Evolutionary conservation across 371 early-diverging fungal genomes (phyloP), one percentile per base, ranked within the genome.

Genomic region (Blakeslea trispora): DNA sequence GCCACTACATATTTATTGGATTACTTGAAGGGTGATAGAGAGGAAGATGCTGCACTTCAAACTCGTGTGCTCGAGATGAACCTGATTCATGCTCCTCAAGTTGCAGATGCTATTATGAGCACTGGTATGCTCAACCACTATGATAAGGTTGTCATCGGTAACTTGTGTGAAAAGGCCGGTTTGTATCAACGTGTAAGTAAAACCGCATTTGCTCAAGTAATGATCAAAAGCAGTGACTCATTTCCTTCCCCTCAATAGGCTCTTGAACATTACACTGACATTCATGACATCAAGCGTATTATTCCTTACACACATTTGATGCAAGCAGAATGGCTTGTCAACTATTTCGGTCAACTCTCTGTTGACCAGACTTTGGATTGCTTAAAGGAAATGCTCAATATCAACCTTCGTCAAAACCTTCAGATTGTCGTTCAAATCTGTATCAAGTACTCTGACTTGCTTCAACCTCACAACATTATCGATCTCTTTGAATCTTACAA

Each of bases 31-130:
- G 89, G 85, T 44, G 88, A 98, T 75, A 77, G 79, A 49, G 92
- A 93, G 24, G 90, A 95, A 57, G 93, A 97, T 49, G 96, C 87
- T 15, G 87, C 84, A 35, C 77, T 98, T 39, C 97, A 98, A 74
- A 98, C 99, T 5, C 88, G 92, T 52, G 81, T 98, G 42, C 83
- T 98, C n/a, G 97, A 98, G 72, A 95, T 98, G 92, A 97, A 97
- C 69, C 77, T 98, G 60, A 74, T 95, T 46, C 93, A 95, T 61
- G 95, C 96, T 8, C 98, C 97, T 39, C 98, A 98, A 64, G 98
- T 98, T 10, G 99, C 99, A 22, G 98, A 97, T 73, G 99, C 98
- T 45, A 97, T 98, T 58, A 74, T 98, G 34, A 92, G 96, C 50
- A 95, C 95, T 64, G 84, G 90, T 55, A 92, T 96, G 91, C 91